A percentile compares a stretch with the other conserved stretches of the same genome.
phyloP scores from a whole-genome alignment of 106 monocot species.

The Amphibolis antarctica region DNA sequence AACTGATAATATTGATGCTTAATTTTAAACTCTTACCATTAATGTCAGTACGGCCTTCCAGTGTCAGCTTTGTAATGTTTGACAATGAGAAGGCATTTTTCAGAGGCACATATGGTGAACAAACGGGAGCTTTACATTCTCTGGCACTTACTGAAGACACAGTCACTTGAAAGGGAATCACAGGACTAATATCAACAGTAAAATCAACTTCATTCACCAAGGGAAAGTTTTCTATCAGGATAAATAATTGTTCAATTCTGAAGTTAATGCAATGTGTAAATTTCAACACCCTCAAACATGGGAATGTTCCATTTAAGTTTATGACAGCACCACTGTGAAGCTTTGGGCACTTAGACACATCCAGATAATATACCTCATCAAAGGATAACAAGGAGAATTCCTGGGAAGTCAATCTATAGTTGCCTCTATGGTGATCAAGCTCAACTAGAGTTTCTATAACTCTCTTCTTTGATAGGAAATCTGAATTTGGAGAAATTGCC shows the following conservation, averaged over 20 bases:
- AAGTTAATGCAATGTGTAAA: slow-evolving; percentile 34
- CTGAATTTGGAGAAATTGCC: slow-evolving; percentile 27
- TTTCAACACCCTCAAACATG: slow-evolving; percentile 38
- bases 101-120: slow-evolving; percentile 3
- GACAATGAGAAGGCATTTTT: neutral
- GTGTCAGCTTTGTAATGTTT: slow-evolving; percentile 42
- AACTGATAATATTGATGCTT: neutral
- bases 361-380: slow-evolving; percentile 33
- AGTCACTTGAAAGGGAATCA: slow-evolving; percentile 17
- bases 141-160: slow-evolving; percentile 38
- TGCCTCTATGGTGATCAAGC: slow-evolving; percentile 10
- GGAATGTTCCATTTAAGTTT: slow-evolving; percentile 34
- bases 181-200: slow-evolving; percentile 43
- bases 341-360: slow-evolving; percentile 55
- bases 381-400: slow-evolving; percentile 22
- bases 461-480: slow-evolving; percentile 16
- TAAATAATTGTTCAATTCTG: slow-evolving; percentile 34
- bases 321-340: slow-evolving; percentile 25
- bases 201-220: slow-evolving; percentile 49
- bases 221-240: slow-evolving; percentile 38
- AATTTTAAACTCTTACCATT: slow-evolving; percentile 31
- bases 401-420: slow-evolving; percentile 9
- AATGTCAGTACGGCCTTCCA: slow-evolving; percentile 50
- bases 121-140: slow-evolving; percentile 8
- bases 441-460: slow-evolving; percentile 11